Evolutionary conservation across 2,329 filamentous ascomycete genomes (phyloP), one percentile per base, ranked within the genome.

Genomic region (Tolypocladium capitatum): DNA sequence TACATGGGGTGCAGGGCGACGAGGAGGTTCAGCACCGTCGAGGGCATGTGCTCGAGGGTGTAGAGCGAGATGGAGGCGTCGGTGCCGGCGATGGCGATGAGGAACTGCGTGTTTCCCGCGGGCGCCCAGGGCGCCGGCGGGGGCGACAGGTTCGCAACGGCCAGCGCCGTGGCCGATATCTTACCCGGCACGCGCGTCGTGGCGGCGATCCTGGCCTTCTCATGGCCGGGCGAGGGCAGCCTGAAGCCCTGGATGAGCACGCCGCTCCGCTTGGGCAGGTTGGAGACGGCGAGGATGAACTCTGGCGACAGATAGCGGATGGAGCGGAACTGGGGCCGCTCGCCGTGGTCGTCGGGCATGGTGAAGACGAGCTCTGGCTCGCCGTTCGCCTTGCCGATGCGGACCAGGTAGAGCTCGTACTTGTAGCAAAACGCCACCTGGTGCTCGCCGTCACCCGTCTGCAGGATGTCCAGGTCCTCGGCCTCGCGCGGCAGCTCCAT

Each of bases 401-500:
- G 76, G 56, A 85, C 73, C 33, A 84, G 68, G 64, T 81, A 84
- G 44, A 97, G 74, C 54, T 88, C 80, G 59, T 83, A 72, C 53
- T 87, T 81, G 56, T 84, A 81, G 64, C 85, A 90, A 64, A 88
- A 96, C 3, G 82, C 83, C 47, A 96, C 69, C 55, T 82, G 76
- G 62, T 84, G 92, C 35, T 75, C 69, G 33, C 77, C 72, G 16
- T 77, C 70, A 14, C 73, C 75, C 7, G 72, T 76, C 63, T 85
- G 80, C 5, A 67, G 44, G 42, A 89, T 72, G 60, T 90, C 86
- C 45, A 89, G 57, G 61, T 89, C 86, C 57, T 79, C 78, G 1
- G 80, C 81, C 58, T 83, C 78, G 54, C 65, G 71, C 16, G 64
- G 58, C 36, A 78, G 63, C 51, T 76, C 70, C 46, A 82, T 55